A percentile compares a stretch with the other conserved stretches of the same genome.
These are phyloP conservation scores for Nothophoma quercina DNA, from an alignment of 2,329 filamentous ascomycete species.

Conservation along the genomic window DNA sequence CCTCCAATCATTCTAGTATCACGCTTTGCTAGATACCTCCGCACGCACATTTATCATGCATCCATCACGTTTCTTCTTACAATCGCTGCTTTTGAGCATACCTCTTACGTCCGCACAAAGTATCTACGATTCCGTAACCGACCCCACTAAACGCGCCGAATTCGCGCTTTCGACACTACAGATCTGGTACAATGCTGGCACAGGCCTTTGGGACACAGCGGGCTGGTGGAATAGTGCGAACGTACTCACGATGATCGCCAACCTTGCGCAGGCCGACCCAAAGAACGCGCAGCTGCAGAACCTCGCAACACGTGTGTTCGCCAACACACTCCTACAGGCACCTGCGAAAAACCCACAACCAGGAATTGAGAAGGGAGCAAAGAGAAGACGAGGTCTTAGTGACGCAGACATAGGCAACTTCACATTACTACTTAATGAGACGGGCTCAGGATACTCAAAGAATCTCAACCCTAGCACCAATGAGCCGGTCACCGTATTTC, in stretches of 20 bases:
- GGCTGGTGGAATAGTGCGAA: conserved; percentile 82
- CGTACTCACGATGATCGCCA: conserved; percentile 67
- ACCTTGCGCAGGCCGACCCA: conserved; percentile 53
- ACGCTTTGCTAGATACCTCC: too few relatives aligned
- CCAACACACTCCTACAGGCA: conserved; percentile 52
- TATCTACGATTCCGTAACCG: conserved; percentile 15
- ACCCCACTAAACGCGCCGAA: conserved; percentile 35
- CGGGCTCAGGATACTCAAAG: conserved; percentile 33
- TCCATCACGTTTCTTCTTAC: conserved; percentile 18
- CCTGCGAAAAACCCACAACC: conserved; percentile 42
- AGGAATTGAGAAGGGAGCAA: conserved; percentile 27
- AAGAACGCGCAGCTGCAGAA: conserved; percentile 42
- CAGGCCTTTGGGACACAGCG: conserved; percentile 69
- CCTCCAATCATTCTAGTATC: too few relatives aligned
- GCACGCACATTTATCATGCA: conserved; percentile 31
- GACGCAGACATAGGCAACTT: conserved; percentile 17
- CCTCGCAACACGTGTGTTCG: conserved; percentile 52
- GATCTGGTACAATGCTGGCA: conserved; percentile 66
- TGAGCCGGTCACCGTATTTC: conserved; percentile 30
- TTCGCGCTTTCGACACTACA: conserved; percentile 59
- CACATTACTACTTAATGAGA: conserved; percentile 10
- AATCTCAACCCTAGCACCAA: conserved; percentile 22
- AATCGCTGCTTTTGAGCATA: conserved; percentile 21
- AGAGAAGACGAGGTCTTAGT: conserved; percentile 15
- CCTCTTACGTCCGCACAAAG: conserved; percentile 28